phyloP scores from a whole-genome alignment of 2,329 filamentous ascomycete species.

The Fusarium equiseti region DNA sequence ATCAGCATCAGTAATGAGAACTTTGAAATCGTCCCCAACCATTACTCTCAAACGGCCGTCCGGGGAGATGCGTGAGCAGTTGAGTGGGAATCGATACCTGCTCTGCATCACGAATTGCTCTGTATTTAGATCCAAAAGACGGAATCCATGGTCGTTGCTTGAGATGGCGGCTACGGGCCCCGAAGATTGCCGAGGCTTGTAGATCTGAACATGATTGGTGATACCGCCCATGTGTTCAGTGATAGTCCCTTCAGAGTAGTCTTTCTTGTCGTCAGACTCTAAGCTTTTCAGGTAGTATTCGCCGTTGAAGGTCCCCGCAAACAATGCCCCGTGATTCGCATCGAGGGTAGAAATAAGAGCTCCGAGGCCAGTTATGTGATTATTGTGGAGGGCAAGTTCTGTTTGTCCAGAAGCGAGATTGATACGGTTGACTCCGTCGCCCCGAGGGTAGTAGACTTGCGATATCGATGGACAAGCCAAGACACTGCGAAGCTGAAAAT shows the following conservation, averaged over 20 bases:
- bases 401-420: slow-evolving; percentile 62
- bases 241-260: slow-evolving; percentile 59
- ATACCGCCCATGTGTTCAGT: slow-evolving; percentile 66
- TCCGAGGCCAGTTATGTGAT: slow-evolving; percentile 52
- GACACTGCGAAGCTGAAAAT: slow-evolving; percentile 75
- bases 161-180: slow-evolving; percentile 69
- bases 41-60: slow-evolving; percentile 78
- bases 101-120: slow-evolving; percentile 68
- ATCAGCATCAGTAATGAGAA: slow-evolving; percentile 77
- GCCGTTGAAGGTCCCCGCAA: slow-evolving; percentile 70
- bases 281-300: slow-evolving; percentile 65
- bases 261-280: slow-evolving; percentile 54
- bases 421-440: slow-evolving; percentile 62
- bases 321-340: slow-evolving; percentile 65
- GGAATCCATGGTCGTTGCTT: slow-evolving; percentile 71
- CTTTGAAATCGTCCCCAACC: slow-evolving; percentile 76
- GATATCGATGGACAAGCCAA: slow-evolving; percentile 68
- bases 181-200: slow-evolving; percentile 64
- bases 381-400: slow-evolving; percentile 61
- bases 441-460: slow-evolving; percentile 68
- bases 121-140: slow-evolving; percentile 68
- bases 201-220: slow-evolving; percentile 73
- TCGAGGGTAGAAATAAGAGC: slow-evolving; percentile 64
- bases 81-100: slow-evolving; percentile 72
- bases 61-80: slow-evolving; percentile 79